Evolutionary conservation across 306 rosid genomes (phyloP), one percentile per base, ranked within the genome.

Genomic region (Inga laurina): DNA sequence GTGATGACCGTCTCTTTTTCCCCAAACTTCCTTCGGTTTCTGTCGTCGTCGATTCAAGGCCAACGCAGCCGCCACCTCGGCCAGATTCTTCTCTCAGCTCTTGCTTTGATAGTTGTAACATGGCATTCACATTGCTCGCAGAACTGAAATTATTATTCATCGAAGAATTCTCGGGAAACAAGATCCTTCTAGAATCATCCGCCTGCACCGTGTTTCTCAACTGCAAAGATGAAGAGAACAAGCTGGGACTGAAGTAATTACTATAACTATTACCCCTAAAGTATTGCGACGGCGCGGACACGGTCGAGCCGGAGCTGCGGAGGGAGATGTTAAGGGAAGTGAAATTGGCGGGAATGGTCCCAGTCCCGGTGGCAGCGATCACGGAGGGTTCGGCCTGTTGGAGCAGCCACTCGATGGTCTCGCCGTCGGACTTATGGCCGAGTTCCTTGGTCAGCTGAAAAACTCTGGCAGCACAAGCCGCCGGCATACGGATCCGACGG

Each of bases 401-500:
- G n/a, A 93, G 91, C 2, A 92, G 87, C 97, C 97, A 92, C 92
- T 92, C 92, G 22, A 92, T 89, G 57, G 97, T 92, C 78, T 92
- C 97, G 4, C 97, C 97, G 56, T 92, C 97, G 10, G 94, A 92
- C 78, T 89, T 93, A 84, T 93, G 93, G 37, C 97, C 97, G 0
- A 93, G 90, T 83, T 93, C 97, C 74, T 89, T 24, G 2, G 97
- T 93, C 9, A 93, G 90, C 88, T 93, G 97, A 48, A 93, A 93
- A 65, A 93, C 97, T 85, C 97, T 85, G 45, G 97, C 94, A 2
- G 97, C 97, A 12, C 94, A 91, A 2, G 93, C 88, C 5, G 94
- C 94, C 0, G 97, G 97, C 97, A 93, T 93, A 32, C 97, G 92
- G 90, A 93, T 93, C 85, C 97, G 90, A 48, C 97, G 94, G 57